Evolutionary conservation across 1,284 basidiomycete genomes (phyloP), one percentile per base, ranked within the genome.

Genomic region (Phylloporus sp.): DNA sequence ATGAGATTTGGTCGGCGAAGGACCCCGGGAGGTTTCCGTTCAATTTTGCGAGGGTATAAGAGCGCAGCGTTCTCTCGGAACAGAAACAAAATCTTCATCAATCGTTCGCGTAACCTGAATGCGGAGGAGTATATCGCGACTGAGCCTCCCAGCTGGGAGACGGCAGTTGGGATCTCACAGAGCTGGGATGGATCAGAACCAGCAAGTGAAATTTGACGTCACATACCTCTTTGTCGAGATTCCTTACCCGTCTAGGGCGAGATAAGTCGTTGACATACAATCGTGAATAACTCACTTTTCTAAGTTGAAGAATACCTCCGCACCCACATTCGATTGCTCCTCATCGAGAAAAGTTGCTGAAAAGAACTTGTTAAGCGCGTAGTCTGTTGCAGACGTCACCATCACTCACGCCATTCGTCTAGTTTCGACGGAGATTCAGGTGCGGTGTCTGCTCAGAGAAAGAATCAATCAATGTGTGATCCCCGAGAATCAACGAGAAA

Each of bases 351-450:
- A 73, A 53, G 68, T 76, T 18, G 73, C 74, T 72, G 31, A 12
- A 56, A 63, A 40, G 58, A 59, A 42, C 62, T n/a, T 20, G 15
- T 72, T 49, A 64, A 57, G 3, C 39, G 66, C 34, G 59, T 56
- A 56, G 39, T 42, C 31, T 50, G 24, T 34, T 34, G 37, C n/a
- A 47, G 54, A 66, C 26, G 53, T 18, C 3, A 60, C 11, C 31
- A 22, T 37, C 28, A 66, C 71, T 66, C 64, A 77, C 89, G 87
- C 68, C 87, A 82, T 70, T 89, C 89, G 60, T 89, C 88, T n/a
- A n/a, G n/a, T n/a, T n/a, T n/a, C n/a, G n/a, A n/a, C n/a, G n/a
- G n/a, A n/a, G n/a, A n/a, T n/a, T n/a, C n/a, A n/a, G n/a, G n/a
- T n/a, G n/a, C n/a, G n/a, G n/a, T n/a, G n/a, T n/a, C n/a, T n/a